These are phyloP conservation scores for Xerocomus potaroensis DNA, from an alignment of 768 basidiomycete species.

Conservation along the genomic window DNA sequence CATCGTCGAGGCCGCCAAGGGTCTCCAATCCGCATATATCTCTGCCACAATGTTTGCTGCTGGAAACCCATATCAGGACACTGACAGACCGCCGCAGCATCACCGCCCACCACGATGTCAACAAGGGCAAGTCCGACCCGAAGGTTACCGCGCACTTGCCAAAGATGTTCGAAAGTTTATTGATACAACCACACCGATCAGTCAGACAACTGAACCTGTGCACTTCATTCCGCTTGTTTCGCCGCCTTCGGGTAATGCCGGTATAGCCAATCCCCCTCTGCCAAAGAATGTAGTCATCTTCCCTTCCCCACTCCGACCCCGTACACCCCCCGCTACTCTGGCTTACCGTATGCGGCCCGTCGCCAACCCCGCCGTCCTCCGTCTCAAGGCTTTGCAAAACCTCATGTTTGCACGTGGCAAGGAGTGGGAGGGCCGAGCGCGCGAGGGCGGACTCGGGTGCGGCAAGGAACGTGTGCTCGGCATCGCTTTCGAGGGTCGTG, in stretches of 20 bases:
- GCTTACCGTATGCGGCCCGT: slow-evolving; percentile 52
- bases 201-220: slow-evolving; percentile 21
- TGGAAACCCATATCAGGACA: slow-evolving; percentile 23
- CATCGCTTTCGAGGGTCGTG: slow-evolving; percentile 59
- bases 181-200: slow-evolving; percentile 10
- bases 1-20: slow-evolving; percentile 50
- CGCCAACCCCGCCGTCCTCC: slow-evolving; percentile 55
- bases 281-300: slow-evolving; percentile 38
- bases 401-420: slow-evolving; percentile 41
- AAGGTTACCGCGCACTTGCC: slow-evolving; percentile 42
- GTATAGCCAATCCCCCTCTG: slow-evolving; percentile 22
- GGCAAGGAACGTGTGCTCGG: slow-evolving; percentile 57
- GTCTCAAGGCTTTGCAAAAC: slow-evolving; percentile 60
- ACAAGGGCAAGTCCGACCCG: slow-evolving; percentile 22
- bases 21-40: slow-evolving; percentile 57
- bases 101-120: slow-evolving; percentile 8
- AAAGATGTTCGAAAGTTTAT: slow-evolving; percentile 43
- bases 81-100: slow-evolving; percentile 17
- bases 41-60: slow-evolving; percentile 48
- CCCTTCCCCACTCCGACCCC: slow-evolving; percentile 41
- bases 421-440: slow-evolving; percentile 44
- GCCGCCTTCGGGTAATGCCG: slow-evolving; percentile 28
- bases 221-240: slow-evolving; percentile 41
- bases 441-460: slow-evolving; percentile 48
- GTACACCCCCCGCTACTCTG: slow-evolving; percentile 26